These are phyloP conservation scores for Cruciata laevipes DNA, from an alignment of 257 asterid genomes.

Conservation along the genomic window DNA sequence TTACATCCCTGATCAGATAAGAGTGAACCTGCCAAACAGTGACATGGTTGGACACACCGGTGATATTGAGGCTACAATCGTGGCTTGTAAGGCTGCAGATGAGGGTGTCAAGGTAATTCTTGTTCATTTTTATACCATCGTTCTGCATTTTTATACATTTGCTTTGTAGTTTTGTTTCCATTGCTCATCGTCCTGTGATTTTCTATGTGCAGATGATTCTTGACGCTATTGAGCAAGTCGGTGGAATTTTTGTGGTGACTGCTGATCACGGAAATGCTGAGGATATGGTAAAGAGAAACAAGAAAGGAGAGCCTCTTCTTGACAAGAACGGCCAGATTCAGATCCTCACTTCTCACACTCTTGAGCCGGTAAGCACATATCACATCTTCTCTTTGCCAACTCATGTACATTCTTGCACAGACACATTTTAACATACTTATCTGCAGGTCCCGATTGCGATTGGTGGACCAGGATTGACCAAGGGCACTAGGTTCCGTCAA, in stretches of 20 bases:
- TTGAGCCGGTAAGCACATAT: slow-evolving; percentile 60
- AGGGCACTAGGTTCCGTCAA: slow-evolving; percentile 69
- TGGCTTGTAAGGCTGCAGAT: slow-evolving; percentile 94
- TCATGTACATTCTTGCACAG: neutral
- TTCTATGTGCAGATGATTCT: slow-evolving; percentile 54
- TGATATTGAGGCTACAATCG: slow-evolving; percentile 83
- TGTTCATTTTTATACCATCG: neutral
- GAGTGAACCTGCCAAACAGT: slow-evolving; percentile 81
- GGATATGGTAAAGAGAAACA: slow-evolving; percentile 97
- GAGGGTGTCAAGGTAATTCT: slow-evolving; percentile 81
- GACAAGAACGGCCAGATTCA: slow-evolving; percentile 87
- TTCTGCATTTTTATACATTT: neutral
- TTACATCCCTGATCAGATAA: slow-evolving; percentile 38
- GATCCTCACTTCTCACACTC: slow-evolving; percentile 88
- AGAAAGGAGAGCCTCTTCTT: slow-evolving; percentile 86
- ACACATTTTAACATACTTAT: neutral
- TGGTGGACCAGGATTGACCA: slow-evolving; percentile 86
- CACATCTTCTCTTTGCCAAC: neutral
- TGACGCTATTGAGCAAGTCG: slow-evolving; percentile 85
- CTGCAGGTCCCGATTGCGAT: slow-evolving; percentile 87
- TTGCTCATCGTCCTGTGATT: neutral
- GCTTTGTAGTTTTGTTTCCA: neutral
- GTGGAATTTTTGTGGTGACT: slow-evolving; percentile 89
- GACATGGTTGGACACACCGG: slow-evolving; percentile 99
- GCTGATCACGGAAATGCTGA: slow-evolving; percentile 99